phyloP scores from a whole-genome alignment of 2,329 filamentous ascomycete genomes.

The Colletotrichum tamarilloi region DNA sequence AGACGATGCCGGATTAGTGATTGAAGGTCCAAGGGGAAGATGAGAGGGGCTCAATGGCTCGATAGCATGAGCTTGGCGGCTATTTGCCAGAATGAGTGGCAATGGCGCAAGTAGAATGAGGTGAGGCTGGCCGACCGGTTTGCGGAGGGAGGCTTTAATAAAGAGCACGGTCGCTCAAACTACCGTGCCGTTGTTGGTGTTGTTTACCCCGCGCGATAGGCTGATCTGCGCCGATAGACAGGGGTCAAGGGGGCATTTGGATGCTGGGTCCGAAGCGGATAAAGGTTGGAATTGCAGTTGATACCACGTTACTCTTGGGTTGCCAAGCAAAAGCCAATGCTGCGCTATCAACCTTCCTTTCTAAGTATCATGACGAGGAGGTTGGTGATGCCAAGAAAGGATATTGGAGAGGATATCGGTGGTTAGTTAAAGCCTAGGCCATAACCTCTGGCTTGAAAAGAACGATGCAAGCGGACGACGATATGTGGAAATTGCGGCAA shows the following conservation, averaged over 20 bases:
- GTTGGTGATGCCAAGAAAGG: neutral
- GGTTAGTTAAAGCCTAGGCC: neutral
- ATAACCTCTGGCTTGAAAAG: too few species aligned
- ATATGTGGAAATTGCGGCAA: too few species aligned
- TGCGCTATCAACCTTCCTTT: constrained; percentile 36
- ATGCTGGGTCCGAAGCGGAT: neutral
- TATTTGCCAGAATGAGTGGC: neutral
- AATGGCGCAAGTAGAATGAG: constrained; percentile 3
- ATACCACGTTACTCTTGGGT: constrained; percentile 13
- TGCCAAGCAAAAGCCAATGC: constrained; percentile 23
- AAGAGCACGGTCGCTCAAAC: constrained; percentile 9
- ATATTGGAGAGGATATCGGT: neutral
- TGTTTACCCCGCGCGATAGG: constrained; percentile 33
- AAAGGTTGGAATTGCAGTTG: neutral
- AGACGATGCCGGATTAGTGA: neutral
- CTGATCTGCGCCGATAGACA: constrained; percentile 25
- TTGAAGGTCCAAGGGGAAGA: neutral
- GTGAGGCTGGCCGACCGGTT: neutral
- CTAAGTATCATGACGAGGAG: constrained; percentile 13
- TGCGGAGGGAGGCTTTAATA: neutral
- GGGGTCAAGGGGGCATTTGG: neutral
- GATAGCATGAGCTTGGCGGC: neutral
- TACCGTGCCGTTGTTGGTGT: constrained; percentile 1
- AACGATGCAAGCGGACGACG: too few species aligned
- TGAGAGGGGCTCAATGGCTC: neutral